Evolutionary conservation across 768 basidiomycete species (phyloP).

Genomic region (Bullera alba): DNA sequence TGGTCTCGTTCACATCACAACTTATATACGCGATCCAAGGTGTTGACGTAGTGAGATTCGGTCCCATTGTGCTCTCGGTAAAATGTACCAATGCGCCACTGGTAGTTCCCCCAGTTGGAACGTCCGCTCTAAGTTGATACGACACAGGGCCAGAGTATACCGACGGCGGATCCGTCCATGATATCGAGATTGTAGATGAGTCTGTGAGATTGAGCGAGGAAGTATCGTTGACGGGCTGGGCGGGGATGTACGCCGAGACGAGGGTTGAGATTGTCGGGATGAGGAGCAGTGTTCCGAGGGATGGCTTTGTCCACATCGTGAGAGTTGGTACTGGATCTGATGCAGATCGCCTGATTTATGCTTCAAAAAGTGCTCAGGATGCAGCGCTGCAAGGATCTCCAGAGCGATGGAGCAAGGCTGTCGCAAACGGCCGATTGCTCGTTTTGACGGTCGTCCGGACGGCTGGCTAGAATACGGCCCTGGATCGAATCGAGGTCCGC

Average conservation of each 20-base stretch:
- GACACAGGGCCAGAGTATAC: conserved; percentile 38
- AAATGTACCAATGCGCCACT: conserved; percentile 82
- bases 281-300: conserved; percentile 14
- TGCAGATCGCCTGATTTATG: background rate
- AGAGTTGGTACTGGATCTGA: background rate
- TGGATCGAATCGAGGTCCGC: no score
- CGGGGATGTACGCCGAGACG: conserved; percentile 60
- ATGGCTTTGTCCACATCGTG: background rate
- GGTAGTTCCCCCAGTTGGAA: conserved; percentile 37
- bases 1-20: conserved; percentile 71
- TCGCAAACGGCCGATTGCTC: no score
- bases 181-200: conserved; percentile 53
- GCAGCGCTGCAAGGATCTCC: no score
- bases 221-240: conserved; percentile 63
- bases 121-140: conserved; percentile 42
- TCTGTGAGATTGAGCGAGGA: conserved; percentile 54
- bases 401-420: no score
- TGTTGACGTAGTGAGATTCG: conserved; percentile 54
- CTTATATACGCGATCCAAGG: conserved; percentile 88
- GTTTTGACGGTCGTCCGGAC: no score
- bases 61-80: conserved; percentile 54
- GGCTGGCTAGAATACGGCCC: no score
- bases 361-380: no score
- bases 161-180: conserved; percentile 51
- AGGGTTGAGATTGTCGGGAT: conserved; percentile 23